These are phyloP conservation scores for Osmanthus fragrans DNA, from an alignment of 257 asterid species.

Conservation along the genomic window DNA sequence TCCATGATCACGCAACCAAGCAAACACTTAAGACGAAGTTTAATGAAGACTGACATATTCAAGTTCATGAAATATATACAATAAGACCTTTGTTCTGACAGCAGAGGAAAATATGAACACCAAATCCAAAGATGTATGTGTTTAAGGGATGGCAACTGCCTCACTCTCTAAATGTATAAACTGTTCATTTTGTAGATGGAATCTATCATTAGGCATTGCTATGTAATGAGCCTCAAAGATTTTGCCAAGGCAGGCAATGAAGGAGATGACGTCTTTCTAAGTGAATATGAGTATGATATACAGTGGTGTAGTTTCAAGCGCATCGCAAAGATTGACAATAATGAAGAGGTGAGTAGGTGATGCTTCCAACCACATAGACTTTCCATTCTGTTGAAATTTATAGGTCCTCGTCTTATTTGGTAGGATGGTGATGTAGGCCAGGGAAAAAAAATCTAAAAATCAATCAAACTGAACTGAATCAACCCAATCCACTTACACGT, in stretches of 20 bases:
- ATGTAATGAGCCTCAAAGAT: conserved; percentile 69
- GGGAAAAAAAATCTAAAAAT: no score
- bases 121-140: conserved; percentile 1
- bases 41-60: not conserved
- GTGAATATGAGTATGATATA: conserved; percentile 87
- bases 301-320: conserved; percentile 87
- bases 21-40: not conserved
- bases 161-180: conserved; percentile 4
- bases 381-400: conserved; percentile 27
- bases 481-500: no score
- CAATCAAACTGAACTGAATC: no score
- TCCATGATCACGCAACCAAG: not conserved
- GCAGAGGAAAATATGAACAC: not conserved
- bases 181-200: conserved; percentile 62
- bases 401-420: conserved; percentile 16
- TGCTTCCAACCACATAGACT: conserved; percentile 3
- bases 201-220: conserved; percentile 76
- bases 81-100: not conserved
- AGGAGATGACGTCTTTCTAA: conserved; percentile 90
- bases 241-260: conserved; percentile 63
- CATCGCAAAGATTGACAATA: conserved; percentile 61
- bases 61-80: not conserved
- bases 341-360: conserved; percentile 51
- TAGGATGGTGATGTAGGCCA: conserved; percentile 85
- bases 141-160: conserved; percentile 2